phyloP scores from a whole-genome alignment of 2,329 filamentous ascomycete genomes.

The Alternaria viburni region DNA sequence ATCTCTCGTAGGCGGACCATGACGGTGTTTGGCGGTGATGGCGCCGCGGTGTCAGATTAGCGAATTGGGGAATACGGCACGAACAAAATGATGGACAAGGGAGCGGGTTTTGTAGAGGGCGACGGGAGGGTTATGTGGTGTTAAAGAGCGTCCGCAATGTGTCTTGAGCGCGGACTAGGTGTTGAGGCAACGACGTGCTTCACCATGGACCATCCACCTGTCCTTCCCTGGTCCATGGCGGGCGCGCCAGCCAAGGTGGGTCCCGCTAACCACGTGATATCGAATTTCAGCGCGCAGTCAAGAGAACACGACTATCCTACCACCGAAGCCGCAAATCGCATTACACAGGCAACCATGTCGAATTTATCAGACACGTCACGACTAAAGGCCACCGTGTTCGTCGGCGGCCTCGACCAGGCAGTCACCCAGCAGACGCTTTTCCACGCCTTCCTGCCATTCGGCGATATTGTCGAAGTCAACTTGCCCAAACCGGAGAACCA shows the following conservation, averaged over 20 bases:
- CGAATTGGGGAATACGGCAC: constrained; percentile 25
- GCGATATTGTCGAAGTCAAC: constrained; percentile 90
- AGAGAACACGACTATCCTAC: not conserved
- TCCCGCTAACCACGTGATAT: constrained; percentile 34
- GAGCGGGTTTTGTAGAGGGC: constrained; percentile 16
- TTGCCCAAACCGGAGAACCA: constrained; percentile 86
- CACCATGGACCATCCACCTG: constrained; percentile 44
- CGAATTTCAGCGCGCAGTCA: constrained; percentile 20
- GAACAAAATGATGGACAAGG: constrained; percentile 22
- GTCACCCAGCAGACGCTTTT: constrained; percentile 79
- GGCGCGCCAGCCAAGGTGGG: constrained; percentile 17
- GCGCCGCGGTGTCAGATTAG: constrained; percentile 37
- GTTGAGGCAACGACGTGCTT: constrained; percentile 34
- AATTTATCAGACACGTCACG: constrained; percentile 82
- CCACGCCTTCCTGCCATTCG: constrained; percentile 95
- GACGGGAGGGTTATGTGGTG: constrained; percentile 21
- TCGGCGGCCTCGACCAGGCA: constrained; percentile 82
- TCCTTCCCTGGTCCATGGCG: constrained; percentile 38
- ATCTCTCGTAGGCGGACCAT: constrained; percentile 99
- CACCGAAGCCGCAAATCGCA: not conserved
- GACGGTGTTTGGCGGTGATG: constrained; percentile 43
- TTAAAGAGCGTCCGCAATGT: constrained; percentile 27
- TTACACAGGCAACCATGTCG: constrained; percentile 17
- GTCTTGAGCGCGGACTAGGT: constrained; percentile 20
- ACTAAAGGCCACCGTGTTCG: constrained; percentile 90